phyloP scores from a whole-genome alignment of 2,329 filamentous ascomycete species.

The Purpureocillium takamizusanense region DNA sequence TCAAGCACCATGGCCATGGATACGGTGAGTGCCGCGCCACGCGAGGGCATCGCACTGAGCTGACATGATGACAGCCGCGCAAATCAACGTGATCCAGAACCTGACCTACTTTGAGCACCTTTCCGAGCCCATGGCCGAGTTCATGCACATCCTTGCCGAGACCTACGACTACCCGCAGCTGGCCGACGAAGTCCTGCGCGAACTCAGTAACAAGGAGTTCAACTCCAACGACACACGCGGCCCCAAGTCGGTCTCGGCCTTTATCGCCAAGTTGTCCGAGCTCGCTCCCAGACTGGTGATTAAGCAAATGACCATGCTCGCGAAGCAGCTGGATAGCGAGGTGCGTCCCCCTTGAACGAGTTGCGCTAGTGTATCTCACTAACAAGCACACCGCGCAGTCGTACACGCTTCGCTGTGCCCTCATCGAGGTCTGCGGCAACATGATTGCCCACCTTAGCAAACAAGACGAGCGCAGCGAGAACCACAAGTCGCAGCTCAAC shows the following conservation, averaged over 20 bases:
- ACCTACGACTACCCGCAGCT: slow-evolving; percentile 97
- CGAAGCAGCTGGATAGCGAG: slow-evolving; percentile 93
- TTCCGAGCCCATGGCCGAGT: slow-evolving; percentile 98
- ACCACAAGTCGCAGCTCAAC: slow-evolving; percentile 89
- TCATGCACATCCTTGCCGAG: slow-evolving; percentile 88
- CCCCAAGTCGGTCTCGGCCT: slow-evolving; percentile 91
- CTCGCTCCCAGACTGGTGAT: slow-evolving; percentile 85
- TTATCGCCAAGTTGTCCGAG: slow-evolving; percentile 88
- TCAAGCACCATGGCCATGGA: slow-evolving; percentile 95
- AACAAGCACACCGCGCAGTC: slow-evolving; percentile 52
- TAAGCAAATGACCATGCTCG: slow-evolving; percentile 92
- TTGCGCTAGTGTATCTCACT: slow-evolving; percentile 9
- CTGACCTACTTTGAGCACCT: slow-evolving; percentile 97
- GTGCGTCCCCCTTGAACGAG: slow-evolving; percentile 26
- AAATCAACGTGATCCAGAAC: slow-evolving; percentile 97
- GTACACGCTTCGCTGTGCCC: slow-evolving; percentile 83
- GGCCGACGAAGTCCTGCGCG: slow-evolving; percentile 84
- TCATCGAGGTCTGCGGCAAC: slow-evolving; percentile 96
- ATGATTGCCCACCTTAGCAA: slow-evolving; percentile 85
- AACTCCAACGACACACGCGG: slow-evolving; percentile 93
- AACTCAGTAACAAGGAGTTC: slow-evolving; percentile 96
- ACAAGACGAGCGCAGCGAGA: slow-evolving; percentile 83
- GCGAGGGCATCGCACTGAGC: slow-evolving; percentile 15
- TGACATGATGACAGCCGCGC: slow-evolving; percentile 67
- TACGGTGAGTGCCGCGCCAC: slow-evolving; percentile 57